These are phyloP conservation scores for Botrytis pseudocinerea DNA, from an alignment of 2,329 filamentous ascomycete genomes.

Conservation along the genomic window DNA sequence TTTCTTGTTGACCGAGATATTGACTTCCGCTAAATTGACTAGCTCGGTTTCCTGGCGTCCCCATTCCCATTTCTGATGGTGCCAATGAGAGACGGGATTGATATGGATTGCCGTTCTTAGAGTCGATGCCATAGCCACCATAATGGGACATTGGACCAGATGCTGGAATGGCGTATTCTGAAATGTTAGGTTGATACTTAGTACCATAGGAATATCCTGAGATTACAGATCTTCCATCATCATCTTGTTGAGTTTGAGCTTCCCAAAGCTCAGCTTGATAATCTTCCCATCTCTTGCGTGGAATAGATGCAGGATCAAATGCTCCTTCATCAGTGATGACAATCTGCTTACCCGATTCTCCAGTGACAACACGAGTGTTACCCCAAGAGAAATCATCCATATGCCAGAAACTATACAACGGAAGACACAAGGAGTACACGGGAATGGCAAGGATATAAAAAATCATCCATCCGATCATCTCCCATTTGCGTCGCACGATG, in stretches of 20 bases:
- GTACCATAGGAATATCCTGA: conserved; percentile 96
- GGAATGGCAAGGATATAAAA: conserved; percentile 90
- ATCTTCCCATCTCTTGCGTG: conserved; percentile 98
- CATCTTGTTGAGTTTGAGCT: conserved; percentile 72
- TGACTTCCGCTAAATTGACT: conserved; percentile 45
- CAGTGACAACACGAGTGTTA: conserved; percentile 95
- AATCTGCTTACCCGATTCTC: conserved; percentile 88
- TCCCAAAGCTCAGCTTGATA: conserved; percentile 99
- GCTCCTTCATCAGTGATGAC: conserved; percentile 96
- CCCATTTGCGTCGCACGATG: conserved; percentile 94
- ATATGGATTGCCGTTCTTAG: conserved; percentile 40
- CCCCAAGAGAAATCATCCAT: conserved; percentile 99
- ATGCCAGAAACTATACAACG: conserved; percentile 96
- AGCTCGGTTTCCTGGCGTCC: conserved; percentile 42
- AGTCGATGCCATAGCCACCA: conserved; percentile 31
- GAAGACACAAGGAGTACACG: conserved; percentile 86
- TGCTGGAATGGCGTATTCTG: conserved; percentile 69
- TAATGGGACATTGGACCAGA: conserved; percentile 50
- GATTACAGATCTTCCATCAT: conserved; percentile 79
- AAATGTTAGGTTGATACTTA: conserved; percentile 64
- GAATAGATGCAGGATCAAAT: conserved; percentile 89
- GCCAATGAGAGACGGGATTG: conserved; percentile 77
- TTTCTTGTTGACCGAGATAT: conserved; percentile 60
- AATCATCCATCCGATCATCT: conserved; percentile 99
- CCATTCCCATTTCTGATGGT: conserved; percentile 58